Evolutionary conservation across 2,329 filamentous ascomycete genomes (phyloP), one percentile per base, ranked within the genome.

Genomic region (Fusarium sp.): DNA sequence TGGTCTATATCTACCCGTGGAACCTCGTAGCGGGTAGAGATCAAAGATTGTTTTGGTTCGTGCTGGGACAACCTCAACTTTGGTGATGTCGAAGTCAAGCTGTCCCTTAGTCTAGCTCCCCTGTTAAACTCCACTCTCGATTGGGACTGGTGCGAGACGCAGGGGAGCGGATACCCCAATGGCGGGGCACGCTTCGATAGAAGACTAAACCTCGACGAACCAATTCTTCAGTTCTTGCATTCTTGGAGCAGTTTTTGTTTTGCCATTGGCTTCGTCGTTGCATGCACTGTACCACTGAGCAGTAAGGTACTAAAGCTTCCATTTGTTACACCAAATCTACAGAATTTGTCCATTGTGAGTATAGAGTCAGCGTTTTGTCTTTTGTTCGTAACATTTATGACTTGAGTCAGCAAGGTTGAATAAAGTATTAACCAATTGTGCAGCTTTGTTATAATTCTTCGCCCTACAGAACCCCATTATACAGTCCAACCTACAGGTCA

Each of bases 11-110:
- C 44, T 17, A 51, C 52, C 34, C 34, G 54, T 40, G 23, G 42
- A 38, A 34, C 44, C 24, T 42, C 51, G 56, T 56, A 44, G 53
- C 46, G 55, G 57, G 40, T 44, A 50, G 26, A 47, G 51, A 42
- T 46, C 21, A 43, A 40, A 40, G 44, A 40, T 58, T 59, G 46
- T 48, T 65, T 14, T 65, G 46, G 49, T 67, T 54, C 42, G 26
- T 67, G 64, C 62, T 57, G 58, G 65, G 57, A 57, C 53, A 69
- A 57, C 62, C 70, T 71, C 68, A 69, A 64, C 56, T 62, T 62
- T 65, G 61, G 54, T 65, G 58, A 64, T 73, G 71, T 62, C 56
- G 56, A 72, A 52, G 72, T 75, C 69, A 74, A 76, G 73, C 73
- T 76, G 74, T 74, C 71, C 72, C 65, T 57, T 60, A 56, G 60